Percentiles rank a stretch among this genome's conserved stretches.
phyloP scores from a whole-genome alignment of 164 flowering plant species.

The Vitis rupestris region DNA sequence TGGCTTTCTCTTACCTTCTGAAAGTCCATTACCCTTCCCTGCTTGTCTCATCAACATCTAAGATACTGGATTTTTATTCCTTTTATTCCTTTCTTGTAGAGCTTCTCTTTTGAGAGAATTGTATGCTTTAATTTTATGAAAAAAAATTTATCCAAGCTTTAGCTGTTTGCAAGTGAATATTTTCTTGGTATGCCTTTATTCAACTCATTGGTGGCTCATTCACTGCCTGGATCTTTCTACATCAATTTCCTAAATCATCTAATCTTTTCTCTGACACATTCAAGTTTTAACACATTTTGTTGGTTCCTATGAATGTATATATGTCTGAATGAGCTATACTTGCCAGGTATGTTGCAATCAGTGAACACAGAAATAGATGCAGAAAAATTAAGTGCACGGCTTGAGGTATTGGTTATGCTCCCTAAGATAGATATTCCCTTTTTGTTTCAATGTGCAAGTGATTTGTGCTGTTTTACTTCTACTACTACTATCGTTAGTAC shows the following conservation, averaged over 20 bases:
- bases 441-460: not conserved
- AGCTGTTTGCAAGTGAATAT: not conserved
- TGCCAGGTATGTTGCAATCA: slow-evolving; percentile 27
- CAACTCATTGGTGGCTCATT: not conserved
- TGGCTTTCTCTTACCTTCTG: no score
- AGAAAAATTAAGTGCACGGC: slow-evolving; percentile 23
- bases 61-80: no score
- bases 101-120: no score
- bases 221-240: not conserved
- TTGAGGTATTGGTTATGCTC: slow-evolving; percentile 27
- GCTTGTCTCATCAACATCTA: no score
- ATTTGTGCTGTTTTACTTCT: not conserved
- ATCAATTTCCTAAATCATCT: not conserved
- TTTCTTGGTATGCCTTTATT: not conserved
- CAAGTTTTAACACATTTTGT: not conserved
- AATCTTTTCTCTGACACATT: not conserved
- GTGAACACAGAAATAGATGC: slow-evolving; percentile 27
- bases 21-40: no score
- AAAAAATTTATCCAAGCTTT: not conserved
- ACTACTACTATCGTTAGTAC: no score
- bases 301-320: not conserved
- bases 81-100: no score
- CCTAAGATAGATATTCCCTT: not conserved
- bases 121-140: not conserved
- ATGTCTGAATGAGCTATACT: slow-evolving; percentile 3